phyloP scores from a whole-genome alignment of 345 rosid species.

The Gynandropsis gynandra region DNA sequence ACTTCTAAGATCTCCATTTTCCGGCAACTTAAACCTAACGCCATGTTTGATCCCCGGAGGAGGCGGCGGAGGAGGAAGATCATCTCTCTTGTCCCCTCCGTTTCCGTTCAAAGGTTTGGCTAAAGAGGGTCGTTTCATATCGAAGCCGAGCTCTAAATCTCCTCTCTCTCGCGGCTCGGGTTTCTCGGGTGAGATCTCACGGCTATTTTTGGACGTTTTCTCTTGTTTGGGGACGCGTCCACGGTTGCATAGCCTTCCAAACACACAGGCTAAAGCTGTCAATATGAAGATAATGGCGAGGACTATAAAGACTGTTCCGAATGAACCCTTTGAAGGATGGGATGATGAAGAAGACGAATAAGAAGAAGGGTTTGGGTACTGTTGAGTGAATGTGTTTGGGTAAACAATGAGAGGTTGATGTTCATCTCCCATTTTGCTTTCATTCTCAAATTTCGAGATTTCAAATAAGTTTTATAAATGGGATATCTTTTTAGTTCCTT shows the following conservation, averaged over 20 bases:
- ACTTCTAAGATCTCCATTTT: not conserved
- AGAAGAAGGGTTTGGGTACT: conserved; percentile 20
- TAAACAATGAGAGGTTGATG: conserved; percentile 42
- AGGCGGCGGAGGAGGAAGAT: conserved; percentile 23
- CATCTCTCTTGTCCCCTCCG: conserved; percentile 29
- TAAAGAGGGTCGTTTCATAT: conserved; percentile 23
- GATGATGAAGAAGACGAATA: conserved; percentile 15
- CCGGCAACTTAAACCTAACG: conserved; percentile 11
- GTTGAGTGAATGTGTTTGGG: conserved; percentile 37
- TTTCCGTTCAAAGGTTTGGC: conserved; percentile 19
- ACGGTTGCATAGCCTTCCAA: conserved; percentile 38
- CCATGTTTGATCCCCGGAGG: conserved; percentile 25
- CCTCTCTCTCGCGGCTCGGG: conserved; percentile 31
- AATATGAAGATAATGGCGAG: conserved; percentile 29
- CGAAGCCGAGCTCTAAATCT: conserved; percentile 30
- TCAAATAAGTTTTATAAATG: conserved; percentile 3
- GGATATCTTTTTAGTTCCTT: conserved; percentile 17
- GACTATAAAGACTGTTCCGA: conserved; percentile 54
- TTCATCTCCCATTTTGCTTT: conserved; percentile 21
- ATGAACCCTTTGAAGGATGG: conserved; percentile 40
- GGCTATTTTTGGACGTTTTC: conserved; percentile 25
- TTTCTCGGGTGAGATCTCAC: conserved; percentile 27
- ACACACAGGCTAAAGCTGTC: conserved; percentile 38
- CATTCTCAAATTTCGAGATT: not conserved
- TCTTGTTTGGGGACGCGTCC: conserved; percentile 15